phyloP scores from a whole-genome alignment of 75 land plant genomes.

The Picea sitchensis region DNA sequence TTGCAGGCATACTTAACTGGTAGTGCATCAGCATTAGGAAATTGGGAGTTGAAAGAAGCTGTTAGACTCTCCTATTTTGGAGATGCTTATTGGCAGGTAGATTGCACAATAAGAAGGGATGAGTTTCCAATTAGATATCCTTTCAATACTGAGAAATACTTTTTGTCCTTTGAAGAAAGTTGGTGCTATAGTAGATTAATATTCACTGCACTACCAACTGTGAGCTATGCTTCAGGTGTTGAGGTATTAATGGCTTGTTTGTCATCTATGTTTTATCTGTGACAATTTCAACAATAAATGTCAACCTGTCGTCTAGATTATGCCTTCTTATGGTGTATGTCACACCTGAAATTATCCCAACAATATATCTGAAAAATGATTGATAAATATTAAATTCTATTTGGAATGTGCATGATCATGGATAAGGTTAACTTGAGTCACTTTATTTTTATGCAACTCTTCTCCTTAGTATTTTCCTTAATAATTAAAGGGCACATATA shows the following conservation, averaged over 20 bases:
- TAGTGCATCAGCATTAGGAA: constrained; percentile 52
- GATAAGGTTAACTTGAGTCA: not conserved
- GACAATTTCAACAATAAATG: not conserved
- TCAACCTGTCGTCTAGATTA: not conserved
- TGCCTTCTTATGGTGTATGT: not conserved
- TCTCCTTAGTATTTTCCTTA: constrained; percentile 25
- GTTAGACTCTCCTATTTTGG: constrained; percentile 60
- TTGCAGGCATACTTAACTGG: constrained; percentile 79
- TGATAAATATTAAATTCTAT: not conserved
- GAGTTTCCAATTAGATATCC: constrained; percentile 92
- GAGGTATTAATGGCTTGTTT: not conserved
- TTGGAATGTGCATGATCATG: not conserved
- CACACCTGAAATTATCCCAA: not conserved
- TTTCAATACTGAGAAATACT: not conserved
- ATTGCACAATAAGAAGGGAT: constrained; percentile 40
- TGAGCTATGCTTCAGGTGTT: not conserved
- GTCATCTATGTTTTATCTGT: not conserved
- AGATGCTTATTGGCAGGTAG: constrained; percentile 63
- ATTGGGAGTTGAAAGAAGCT: constrained; percentile 60
- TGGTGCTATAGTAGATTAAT: not conserved
- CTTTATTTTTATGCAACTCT: constrained; percentile 1
- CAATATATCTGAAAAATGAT: not conserved
- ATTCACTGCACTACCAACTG: too few species aligned
- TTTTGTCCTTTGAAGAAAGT: not conserved
- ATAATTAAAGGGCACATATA: constrained; percentile 49